Evolutionary conservation across 495 filamentous ascomycete species (phyloP), one percentile per base, ranked within the genome.

Genomic region (Chaetomium tenue): DNA sequence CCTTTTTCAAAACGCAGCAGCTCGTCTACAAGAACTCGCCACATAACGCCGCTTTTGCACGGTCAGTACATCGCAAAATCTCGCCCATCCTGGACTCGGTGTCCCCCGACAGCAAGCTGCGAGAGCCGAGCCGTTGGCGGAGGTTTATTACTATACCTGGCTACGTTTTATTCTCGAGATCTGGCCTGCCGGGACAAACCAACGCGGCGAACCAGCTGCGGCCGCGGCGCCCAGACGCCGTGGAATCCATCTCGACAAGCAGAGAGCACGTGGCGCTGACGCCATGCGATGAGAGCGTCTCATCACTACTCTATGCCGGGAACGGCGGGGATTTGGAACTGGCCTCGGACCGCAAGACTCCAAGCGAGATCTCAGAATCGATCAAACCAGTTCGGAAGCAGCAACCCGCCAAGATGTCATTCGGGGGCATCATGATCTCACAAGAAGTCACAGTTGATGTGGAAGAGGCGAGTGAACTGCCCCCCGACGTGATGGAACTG

Each of bases 1-100:
- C 68, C 30, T 82, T 83, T 66, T 83, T 83, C 66, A 81, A 81
- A 63, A 72, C 76, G 20, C 76, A 79, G 22, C 82, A 83, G 68
- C 70, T 79, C 52, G 72, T 77, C 8, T 75, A 82, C 66, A 68
- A 68, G 25, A 75, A 79, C 64, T 78, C 76, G 30, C 73, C 77
- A 4, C 75, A 82, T 57, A 73, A 78, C 37, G 71, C 72, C 15
- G 74, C 69, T 16, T 82, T 84, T 61, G 72, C 77, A 5, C 74
- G 78, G 18, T 72, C 74, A 23, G 74, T 79, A 7, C 77, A 82
- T 67, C 76, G 78, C 52, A 79, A 82, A 61, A 70, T 83, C 53
- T 71, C 71, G 16, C 75, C 77, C 7, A 67, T 78, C 18, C 68
- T 77, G 16, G 76, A 79, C 64, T 30, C 84, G 67, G 70, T 77